These are phyloP conservation scores for Pontederia crassipes DNA, from an alignment of 176 grass and related monocot species.

Conservation along the genomic window DNA sequence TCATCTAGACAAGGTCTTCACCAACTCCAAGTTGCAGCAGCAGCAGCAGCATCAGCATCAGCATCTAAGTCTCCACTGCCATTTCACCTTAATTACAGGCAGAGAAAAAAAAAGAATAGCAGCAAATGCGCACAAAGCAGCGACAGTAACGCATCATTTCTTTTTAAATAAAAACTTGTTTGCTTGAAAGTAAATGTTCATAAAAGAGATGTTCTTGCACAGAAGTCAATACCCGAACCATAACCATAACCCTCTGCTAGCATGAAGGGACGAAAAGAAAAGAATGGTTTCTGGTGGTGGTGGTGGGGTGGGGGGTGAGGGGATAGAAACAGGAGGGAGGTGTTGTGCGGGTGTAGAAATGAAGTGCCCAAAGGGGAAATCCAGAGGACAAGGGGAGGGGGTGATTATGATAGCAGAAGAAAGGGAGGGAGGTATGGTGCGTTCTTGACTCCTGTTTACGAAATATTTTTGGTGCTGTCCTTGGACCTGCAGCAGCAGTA, in stretches of 20 bases:
- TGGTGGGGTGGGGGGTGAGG: background rate
- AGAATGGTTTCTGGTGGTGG: constrained; percentile 2
- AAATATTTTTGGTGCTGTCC: constrained; percentile 31
- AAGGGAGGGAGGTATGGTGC: constrained; percentile 72
- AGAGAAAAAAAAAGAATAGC: no score
- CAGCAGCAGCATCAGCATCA: no score
- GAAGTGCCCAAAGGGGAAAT: background rate
- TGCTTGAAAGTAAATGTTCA: no score
- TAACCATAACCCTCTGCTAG: background rate
- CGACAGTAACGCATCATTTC: no score
- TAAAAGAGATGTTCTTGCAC: background rate
- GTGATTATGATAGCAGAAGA: constrained; percentile 32
- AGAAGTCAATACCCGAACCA: constrained; percentile 25
- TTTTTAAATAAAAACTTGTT: no score
- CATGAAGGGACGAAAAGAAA: background rate
- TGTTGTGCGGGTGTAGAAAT: background rate
- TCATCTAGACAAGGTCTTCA: no score
- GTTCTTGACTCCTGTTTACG: constrained; percentile 78
- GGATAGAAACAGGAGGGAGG: background rate
- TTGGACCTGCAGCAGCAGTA: constrained; percentile 24
- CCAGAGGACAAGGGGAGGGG: background rate
- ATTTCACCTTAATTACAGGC: no score
- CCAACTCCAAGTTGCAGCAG: no score
- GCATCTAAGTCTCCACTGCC: no score
- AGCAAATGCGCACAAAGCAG: no score